Evolutionary conservation across 164 flowering plant species (phyloP).

Genomic region (Magnolia sinica): DNA sequence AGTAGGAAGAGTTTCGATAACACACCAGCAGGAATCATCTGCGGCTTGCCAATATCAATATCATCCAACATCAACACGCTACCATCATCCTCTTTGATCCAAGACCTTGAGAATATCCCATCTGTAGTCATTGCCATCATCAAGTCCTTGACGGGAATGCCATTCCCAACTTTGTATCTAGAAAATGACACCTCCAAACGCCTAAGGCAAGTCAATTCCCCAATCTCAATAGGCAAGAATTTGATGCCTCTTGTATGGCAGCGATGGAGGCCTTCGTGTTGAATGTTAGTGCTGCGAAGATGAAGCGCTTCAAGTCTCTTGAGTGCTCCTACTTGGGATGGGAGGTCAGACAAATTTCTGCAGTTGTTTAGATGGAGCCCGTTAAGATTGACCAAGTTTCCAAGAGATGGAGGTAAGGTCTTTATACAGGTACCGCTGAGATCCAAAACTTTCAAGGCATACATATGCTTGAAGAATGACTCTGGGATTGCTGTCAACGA

Average conservation of each 20-base stretch:
- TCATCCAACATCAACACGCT: not conserved
- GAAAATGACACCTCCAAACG: slow-evolving; percentile 1
- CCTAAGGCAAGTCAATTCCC: not conserved
- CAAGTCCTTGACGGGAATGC: no score
- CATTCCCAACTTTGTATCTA: no score
- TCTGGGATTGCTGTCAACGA: slow-evolving; percentile 8
- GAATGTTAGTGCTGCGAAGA: no score
- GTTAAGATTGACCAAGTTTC: slow-evolving; percentile 3
- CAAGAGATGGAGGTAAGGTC: slow-evolving; percentile 13
- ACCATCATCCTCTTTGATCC: not conserved
- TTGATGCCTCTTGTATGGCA: not conserved
- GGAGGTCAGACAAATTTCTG: not conserved
- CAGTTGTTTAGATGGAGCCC: slow-evolving; percentile 12
- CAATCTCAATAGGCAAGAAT: slow-evolving; percentile 7
- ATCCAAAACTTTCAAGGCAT: slow-evolving; percentile 13
- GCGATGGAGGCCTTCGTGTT: no score
- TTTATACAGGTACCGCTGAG: slow-evolving; percentile 8
- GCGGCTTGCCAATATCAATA: no score
- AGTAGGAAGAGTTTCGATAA: not conserved
- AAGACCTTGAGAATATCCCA: not conserved
- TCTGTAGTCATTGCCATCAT: no score
- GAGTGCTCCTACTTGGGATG: slow-evolving; percentile 2
- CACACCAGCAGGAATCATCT: not conserved
- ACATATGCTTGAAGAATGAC: slow-evolving; percentile 17
- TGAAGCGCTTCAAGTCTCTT: slow-evolving; percentile 7